phyloP scores from a whole-genome alignment of 148 eudicot species.

The Rhododendron griersonianum region DNA sequence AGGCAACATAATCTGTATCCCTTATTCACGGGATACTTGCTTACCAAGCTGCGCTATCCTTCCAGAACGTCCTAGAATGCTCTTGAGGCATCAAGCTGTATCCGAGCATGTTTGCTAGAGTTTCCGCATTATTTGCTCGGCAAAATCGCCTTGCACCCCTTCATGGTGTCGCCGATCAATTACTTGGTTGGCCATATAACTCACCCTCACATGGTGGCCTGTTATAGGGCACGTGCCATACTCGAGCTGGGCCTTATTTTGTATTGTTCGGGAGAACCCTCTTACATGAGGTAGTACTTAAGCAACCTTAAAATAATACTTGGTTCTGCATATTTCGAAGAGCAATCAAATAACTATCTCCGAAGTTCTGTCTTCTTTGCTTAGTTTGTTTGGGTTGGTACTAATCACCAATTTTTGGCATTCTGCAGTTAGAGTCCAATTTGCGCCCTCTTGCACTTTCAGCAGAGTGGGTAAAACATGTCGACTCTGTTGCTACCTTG shows the following conservation, averaged over 20 bases:
- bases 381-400: conserved; percentile 10
- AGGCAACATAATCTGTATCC: no score
- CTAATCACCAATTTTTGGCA: background rate
- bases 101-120: no score
- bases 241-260: background rate
- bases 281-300: background rate
- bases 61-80: no score
- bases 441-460: conserved; percentile 62
- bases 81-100: no score
- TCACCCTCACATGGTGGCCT: background rate
- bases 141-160: background rate
- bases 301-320: background rate
- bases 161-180: background rate
- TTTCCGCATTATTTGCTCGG: background rate
- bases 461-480: conserved; percentile 74
- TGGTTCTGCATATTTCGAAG: background rate
- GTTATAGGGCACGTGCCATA: background rate
- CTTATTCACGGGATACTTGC: no score
- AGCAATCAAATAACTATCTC: background rate
- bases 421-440: conserved; percentile 75
- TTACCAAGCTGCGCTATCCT: no score
- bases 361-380: conserved; percentile 1
- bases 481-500: conserved; percentile 62
- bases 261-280: background rate
- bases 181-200: background rate